Base-by-base conservation (phyloP, 352 stramenopile species). In the Phytophthora cajani region DNA sequence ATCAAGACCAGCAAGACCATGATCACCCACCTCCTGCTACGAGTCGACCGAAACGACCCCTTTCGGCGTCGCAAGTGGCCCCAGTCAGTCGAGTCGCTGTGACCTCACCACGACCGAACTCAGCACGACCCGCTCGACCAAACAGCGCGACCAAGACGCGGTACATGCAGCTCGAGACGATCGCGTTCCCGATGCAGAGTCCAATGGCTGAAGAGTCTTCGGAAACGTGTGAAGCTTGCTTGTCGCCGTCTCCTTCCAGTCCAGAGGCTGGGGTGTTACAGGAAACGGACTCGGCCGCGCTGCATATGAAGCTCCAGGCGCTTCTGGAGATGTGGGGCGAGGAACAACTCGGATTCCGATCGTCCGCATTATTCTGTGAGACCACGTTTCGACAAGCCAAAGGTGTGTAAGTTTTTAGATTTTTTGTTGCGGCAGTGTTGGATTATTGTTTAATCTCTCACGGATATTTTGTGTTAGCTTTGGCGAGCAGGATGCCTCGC, bases 331-430 rank as follows among this genome's bases (percentile, higher is more conserved):
- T 78, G 21, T 91, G 82, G 82, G 65, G 81, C 14, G 70, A 74
- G 23, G 80, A 88, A 53, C 75, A 87, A 54, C 46, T 54, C 6
- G 70, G 58, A 14, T 92, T 91, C 40, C 82, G 82, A n/a, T 92
- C 85, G 0, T 71, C 80, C 27, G 71, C 82, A 16, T 64, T 92
- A 1, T 91, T 89, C 57, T 89, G 80, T 17, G 85, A 92, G 62
- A 77, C 83, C 5, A 81, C 74, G 3, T 90, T 90, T 46, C 76
- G 77, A 2, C 82, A 90, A 21, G 81, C 81, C 1, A 88, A 87
- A 83, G 77, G 82, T 87, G n/a, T n/a, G 62, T 61, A 23, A 40
- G 10, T 50, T 23, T n/a, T 50, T 21, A 23, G 17, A 50, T 36
- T 36, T 11, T 33, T 36, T 46, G 21, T 23, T n/a, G 38, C 17